phyloP scores from a whole-genome alignment of 352 stramenopile species.

The Globisporangium parvum region DNA sequence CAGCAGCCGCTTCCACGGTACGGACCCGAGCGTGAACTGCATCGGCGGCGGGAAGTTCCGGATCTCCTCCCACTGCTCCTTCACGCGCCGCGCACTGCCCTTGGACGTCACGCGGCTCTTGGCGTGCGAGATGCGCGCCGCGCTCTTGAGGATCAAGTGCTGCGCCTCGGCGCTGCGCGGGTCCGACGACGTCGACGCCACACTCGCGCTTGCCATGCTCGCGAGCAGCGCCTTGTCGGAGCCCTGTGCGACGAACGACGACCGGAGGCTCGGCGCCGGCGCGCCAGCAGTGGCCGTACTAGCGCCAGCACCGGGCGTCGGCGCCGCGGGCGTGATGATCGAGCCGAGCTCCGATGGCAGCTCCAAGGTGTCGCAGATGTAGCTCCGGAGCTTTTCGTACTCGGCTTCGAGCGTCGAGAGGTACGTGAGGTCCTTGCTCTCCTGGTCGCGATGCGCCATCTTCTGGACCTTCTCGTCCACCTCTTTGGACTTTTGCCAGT shows the following conservation, averaged over 20 bases:
- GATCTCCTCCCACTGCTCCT: conserved; percentile 88
- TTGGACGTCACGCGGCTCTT: conserved; percentile 66
- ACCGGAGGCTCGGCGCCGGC: not conserved
- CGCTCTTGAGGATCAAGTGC: conserved; percentile 68
- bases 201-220: not conserved
- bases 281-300: conserved; percentile 1
- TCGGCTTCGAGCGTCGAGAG: conserved; percentile 70
- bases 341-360: conserved; percentile 47
- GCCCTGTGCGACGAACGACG: conserved; percentile 8
- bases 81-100: conserved; percentile 74
- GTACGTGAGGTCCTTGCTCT: conserved; percentile 82
- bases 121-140: conserved; percentile 51
- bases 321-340: conserved; percentile 16
- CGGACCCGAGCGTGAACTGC: conserved; percentile 79
- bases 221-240: conserved; percentile 16
- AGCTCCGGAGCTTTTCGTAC: conserved; percentile 77
- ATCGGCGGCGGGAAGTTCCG: conserved; percentile 76
- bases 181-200: conserved; percentile 16
- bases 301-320: not conserved
- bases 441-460: conserved; percentile 75
- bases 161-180: conserved; percentile 57
- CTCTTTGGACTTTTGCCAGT: conserved; percentile 85
- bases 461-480: conserved; percentile 87
- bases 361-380: conserved; percentile 74
- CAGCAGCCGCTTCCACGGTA: conserved; percentile 82